phyloP scores from a whole-genome alignment of 176 grass and related monocot species.

The Avena atlantica region DNA sequence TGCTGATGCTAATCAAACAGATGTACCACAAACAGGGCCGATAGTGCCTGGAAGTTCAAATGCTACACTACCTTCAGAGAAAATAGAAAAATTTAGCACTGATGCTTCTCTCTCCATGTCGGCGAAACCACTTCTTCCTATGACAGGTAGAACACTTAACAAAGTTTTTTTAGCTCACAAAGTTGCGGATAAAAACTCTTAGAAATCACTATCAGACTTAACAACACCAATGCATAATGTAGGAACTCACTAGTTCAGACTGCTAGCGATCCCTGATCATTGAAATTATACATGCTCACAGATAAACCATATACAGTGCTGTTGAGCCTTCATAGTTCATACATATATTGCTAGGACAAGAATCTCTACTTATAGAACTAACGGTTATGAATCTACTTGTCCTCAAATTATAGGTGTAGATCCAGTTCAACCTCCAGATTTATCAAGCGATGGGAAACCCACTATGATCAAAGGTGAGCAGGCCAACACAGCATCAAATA shows the following conservation, averaged over 20 bases:
- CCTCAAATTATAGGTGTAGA: conserved; percentile 17
- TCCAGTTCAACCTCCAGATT: conserved; percentile 20
- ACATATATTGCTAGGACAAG: not conserved
- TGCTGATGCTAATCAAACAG: not conserved
- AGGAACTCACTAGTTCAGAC: not conserved
- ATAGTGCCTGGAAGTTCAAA: not conserved
- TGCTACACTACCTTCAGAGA: not conserved
- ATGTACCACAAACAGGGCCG: not conserved
- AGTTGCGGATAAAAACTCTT: no score
- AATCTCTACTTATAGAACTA: not conserved
- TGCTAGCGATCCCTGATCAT: not conserved
- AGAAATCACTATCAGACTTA: no score
- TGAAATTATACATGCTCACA: not conserved
- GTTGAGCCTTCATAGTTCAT: not conserved
- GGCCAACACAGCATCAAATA: conserved; percentile 4
- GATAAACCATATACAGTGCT: not conserved
- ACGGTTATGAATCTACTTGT: not conserved
- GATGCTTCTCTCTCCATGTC: not conserved
- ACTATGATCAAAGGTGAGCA: not conserved
- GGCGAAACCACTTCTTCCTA: not conserved
- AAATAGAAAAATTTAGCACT: not conserved
- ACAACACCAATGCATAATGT: no score
- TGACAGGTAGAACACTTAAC: not conserved
- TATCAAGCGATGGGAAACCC: conserved; percentile 10
- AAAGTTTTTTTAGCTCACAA: no score